Conservation (phyloP, 164 flowering plant genomes). For the Stephania cephalantha region DNA sequence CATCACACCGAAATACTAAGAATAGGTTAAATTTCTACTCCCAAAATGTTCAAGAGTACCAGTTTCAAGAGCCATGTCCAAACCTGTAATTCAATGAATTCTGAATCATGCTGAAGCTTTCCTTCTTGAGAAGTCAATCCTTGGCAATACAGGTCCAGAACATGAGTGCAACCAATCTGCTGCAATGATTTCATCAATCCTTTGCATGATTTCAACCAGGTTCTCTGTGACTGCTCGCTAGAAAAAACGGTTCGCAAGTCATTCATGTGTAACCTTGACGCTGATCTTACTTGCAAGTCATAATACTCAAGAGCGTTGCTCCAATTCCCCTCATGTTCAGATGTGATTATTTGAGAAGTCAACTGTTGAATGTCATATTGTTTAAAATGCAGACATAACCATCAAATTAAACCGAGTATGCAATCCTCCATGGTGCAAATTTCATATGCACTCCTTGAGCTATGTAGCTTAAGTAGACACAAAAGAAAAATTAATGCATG, state of each 20-base stretch:
- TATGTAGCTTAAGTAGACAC: background rate
- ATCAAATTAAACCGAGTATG: background rate
- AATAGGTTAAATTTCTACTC: background rate
- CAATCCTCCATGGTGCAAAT: background rate
- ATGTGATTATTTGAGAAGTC: conserved; percentile 74
- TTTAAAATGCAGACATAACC: conserved; percentile 1
- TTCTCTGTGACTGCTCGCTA: conserved; percentile 17
- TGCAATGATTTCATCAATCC: conserved; percentile 89
- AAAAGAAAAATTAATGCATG: background rate
- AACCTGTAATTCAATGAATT: conserved; percentile 91
- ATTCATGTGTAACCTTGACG: conserved; percentile 22
- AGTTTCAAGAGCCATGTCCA: conserved; percentile 6
- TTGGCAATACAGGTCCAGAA: conserved; percentile 79
- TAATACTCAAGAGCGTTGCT: conserved; percentile 90
- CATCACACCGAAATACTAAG: too few species aligned
- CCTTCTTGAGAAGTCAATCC: conserved; percentile 69
- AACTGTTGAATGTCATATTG: conserved; percentile 28
- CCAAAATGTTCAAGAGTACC: background rate
- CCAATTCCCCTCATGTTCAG: conserved; percentile 98
- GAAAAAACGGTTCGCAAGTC: conserved; percentile 18
- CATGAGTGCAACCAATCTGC: conserved; percentile 83
- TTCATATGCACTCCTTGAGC: background rate
- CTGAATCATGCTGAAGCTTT: conserved; percentile 62
- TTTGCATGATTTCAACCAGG: conserved; percentile 50
- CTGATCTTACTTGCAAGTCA: conserved; percentile 79